A percentile compares a stretch with the other conserved stretches of the same genome.
Conservation (phyloP, 2,329 filamentous ascomycete genomes). For the Calonectria pauciramosa region DNA sequence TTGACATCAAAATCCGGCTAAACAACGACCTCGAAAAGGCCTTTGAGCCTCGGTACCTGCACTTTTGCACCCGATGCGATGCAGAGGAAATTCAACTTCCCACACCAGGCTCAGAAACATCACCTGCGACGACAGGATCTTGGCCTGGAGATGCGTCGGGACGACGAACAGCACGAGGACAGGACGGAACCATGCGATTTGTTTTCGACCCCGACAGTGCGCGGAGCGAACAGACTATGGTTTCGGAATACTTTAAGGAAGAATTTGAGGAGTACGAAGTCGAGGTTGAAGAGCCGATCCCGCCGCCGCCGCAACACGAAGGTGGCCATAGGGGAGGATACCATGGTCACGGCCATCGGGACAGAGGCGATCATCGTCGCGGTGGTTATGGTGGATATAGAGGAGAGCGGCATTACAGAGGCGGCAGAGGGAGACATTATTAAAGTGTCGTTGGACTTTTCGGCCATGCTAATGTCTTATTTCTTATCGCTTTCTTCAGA, state of each 20-base stretch:
- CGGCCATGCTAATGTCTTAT: not conserved
- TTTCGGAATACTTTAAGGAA: conserved; percentile 77
- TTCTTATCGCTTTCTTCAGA: not conserved
- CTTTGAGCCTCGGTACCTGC: conserved; percentile 74
- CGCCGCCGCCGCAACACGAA: conserved; percentile 45
- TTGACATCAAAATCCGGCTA: conserved; percentile 87
- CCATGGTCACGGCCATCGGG: conserved; percentile 49
- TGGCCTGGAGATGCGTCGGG: conserved; percentile 52
- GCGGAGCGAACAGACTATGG: conserved; percentile 76
- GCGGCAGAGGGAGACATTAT: conserved; percentile 49
- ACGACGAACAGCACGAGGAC: conserved; percentile 54
- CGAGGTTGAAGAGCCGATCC: conserved; percentile 78
- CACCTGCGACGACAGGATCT: conserved; percentile 56
- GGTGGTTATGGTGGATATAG: conserved; percentile 53
- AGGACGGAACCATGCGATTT: conserved; percentile 87
- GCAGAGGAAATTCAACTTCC: conserved; percentile 51
- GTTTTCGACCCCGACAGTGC: conserved; percentile 87
- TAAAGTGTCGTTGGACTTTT: conserved; percentile 29
- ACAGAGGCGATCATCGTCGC: conserved; percentile 50
- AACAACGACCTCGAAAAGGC: conserved; percentile 82
- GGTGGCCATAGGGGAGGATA: conserved; percentile 47
- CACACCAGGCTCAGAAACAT: conserved; percentile 51
- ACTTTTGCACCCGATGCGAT: conserved; percentile 68
- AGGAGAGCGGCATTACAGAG: conserved; percentile 51
- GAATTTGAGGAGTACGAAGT: conserved; percentile 84